Evolutionary conservation across 345 rosid genomes (phyloP).

Genomic region (Eucalyptus viminalis): DNA sequence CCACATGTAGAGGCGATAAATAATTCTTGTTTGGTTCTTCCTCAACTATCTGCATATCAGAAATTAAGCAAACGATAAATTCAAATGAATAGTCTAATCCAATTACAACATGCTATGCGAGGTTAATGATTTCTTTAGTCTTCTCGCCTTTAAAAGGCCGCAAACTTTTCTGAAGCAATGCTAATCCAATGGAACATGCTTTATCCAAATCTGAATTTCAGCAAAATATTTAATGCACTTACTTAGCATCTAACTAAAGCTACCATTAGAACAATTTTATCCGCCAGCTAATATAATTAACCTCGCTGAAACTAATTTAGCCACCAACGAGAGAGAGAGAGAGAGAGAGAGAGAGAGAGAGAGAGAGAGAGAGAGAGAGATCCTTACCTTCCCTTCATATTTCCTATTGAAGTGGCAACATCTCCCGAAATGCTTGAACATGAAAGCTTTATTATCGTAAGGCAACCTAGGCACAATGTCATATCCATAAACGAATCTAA

Average conservation of each 20-base stretch:
- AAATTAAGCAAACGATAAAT: not conserved
- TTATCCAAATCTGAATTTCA: not conserved
- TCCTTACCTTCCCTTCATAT: not conserved
- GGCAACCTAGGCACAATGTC: constrained; percentile 58
- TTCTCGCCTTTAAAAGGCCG: not conserved
- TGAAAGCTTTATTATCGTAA: constrained; percentile 20
- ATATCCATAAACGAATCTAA: constrained; percentile 47
- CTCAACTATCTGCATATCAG: constrained; percentile 9
- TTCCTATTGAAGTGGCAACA: constrained; percentile 42
- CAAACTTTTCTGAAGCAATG: not conserved
- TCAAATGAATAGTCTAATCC: not conserved
- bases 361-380: not conserved
- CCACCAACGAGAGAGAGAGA: not conserved
- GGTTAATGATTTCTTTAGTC: not conserved
- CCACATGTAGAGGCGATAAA: constrained; percentile 20
- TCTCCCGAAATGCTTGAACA: constrained; percentile 54
- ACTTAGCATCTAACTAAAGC: not conserved
- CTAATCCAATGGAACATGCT: not conserved
- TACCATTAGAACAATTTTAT: not conserved
- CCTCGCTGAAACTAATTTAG: not conserved
- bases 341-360: not conserved
- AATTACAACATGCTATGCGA: not conserved
- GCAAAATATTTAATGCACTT: not conserved
- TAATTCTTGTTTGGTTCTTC: constrained; percentile 76
- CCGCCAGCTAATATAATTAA: not conserved